Evolutionary conservation across 768 basidiomycete species (phyloP), one percentile per base, ranked within the genome.

Genomic region (Leucocoprinus sp.): DNA sequence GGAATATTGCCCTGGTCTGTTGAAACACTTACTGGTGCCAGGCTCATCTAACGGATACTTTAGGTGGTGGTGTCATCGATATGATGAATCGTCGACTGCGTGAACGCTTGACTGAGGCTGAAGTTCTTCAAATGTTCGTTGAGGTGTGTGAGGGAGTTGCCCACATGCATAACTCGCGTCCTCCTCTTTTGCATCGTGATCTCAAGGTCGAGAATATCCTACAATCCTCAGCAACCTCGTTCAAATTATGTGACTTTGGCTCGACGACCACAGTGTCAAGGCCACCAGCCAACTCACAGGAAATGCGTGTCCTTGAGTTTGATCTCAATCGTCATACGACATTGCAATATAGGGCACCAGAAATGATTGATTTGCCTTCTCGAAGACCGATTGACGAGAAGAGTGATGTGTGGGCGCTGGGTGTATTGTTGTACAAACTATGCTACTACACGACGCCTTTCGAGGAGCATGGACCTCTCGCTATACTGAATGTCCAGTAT

Each of bases 371-470:
- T 58, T 78, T 83, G 0, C 85, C 86, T 62, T 73, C 84, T 19
- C 75, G 89, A 50, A 74, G 87, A 48, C 84, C 87, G 1, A 76
- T 93, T 26, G 91, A 93, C 59, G 91, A 93, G 62, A 95, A 93
- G 67, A 88, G 85, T 62, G 95, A 99, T 57, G 84, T 99, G 0
- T 99, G 96, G 96, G 96, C 96, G 0, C 74, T 99, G 18, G 96
- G 95, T 18, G 93, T 98, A 12, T 68, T 99, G 49, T 73, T 99
- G 11, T 99, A 97, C 71, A 99, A 98, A 69, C 78, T 99, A 11
- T 98, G 96, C 63, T 99, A 97, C 66, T 99, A 99, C 63, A 99
- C 93, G 0, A 99, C 96, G 0, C 96, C 96, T 0, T 99, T 99
- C 57, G 96, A 99, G 63, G 95, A 97, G 58, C 93, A 97, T 55